phyloP scores from a whole-genome alignment of 2,329 filamentous ascomycete genomes.

The Cercospora sesami region DNA sequence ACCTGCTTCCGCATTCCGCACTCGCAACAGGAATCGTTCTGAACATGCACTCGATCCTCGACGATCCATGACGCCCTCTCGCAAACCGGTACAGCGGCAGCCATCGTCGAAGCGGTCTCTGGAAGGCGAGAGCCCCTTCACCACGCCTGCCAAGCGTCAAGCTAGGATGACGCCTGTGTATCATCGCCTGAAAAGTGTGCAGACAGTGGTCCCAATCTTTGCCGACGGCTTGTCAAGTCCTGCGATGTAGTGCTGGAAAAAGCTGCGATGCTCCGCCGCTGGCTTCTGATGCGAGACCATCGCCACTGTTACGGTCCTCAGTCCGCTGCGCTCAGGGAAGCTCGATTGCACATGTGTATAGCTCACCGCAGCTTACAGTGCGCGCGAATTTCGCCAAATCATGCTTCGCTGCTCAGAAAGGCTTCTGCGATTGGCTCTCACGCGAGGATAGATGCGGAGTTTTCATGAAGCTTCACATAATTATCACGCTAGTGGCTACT shows the following conservation, averaged over 20 bases:
- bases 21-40: constrained; percentile 9
- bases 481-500: not conserved
- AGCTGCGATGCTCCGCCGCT: not conserved
- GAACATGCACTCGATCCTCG: constrained; percentile 24
- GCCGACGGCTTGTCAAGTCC: constrained; percentile 33
- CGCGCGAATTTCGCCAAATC: not conserved
- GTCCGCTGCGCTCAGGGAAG: not conserved
- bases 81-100: not conserved
- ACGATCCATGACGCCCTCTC: constrained; percentile 19
- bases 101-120: constrained; percentile 7
- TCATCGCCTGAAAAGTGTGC: constrained; percentile 26
- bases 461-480: not conserved
- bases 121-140: constrained; percentile 16
- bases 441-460: not conserved
- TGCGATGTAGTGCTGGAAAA: not conserved
- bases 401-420: not conserved
- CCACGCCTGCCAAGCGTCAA: constrained; percentile 18
- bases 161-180: constrained; percentile 16
- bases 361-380: not conserved
- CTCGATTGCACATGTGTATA: not conserved
- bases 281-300: not conserved
- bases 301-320: not conserved
- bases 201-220: constrained; percentile 25
- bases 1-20: constrained; percentile 20
- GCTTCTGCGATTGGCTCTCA: not conserved